Conservation (phyloP, 2,329 filamentous ascomycete genomes). For the Davidsoniella australis region DNA sequence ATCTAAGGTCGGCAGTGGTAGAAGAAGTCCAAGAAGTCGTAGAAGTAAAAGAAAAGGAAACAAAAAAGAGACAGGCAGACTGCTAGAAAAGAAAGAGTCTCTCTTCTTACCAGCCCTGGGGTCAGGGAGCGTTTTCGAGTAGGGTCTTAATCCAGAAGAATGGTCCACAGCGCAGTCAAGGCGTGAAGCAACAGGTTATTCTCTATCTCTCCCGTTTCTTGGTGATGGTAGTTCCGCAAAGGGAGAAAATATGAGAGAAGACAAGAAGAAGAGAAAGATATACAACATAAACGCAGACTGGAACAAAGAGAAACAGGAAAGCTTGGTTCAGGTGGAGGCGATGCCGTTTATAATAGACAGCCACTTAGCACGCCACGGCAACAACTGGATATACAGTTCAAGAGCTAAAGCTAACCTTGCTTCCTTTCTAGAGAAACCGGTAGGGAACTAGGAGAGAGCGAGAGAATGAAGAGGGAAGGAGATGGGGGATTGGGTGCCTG, state of each 20-base stretch:
- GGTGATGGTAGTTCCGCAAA: constrained; percentile 2
- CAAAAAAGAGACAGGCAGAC: constrained; percentile 1
- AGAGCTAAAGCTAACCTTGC: background rate
- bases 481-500: background rate
- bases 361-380: constrained; percentile 8
- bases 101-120: background rate
- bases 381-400: background rate
- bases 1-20: background rate
- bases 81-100: background rate
- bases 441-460: background rate
- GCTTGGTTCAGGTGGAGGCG: background rate
- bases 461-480: background rate
- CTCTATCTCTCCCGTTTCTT: background rate
- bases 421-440: constrained; percentile 3
- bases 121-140: background rate
- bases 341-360: constrained; percentile 5
- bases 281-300: constrained; percentile 9
- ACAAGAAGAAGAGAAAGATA: constrained; percentile 12
- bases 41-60: constrained; percentile 4
- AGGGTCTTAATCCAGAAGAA: background rate
- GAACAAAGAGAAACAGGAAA: background rate
- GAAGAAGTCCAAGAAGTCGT: background rate
- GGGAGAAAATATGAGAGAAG: constrained; percentile 15
- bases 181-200: background rate
- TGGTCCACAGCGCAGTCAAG: constrained; percentile 2